Percentiles rank a stretch among this genome's conserved stretches.
phyloP scores from a whole-genome alignment of 2,329 filamentous ascomycete genomes.

The Penicillium sp. region DNA sequence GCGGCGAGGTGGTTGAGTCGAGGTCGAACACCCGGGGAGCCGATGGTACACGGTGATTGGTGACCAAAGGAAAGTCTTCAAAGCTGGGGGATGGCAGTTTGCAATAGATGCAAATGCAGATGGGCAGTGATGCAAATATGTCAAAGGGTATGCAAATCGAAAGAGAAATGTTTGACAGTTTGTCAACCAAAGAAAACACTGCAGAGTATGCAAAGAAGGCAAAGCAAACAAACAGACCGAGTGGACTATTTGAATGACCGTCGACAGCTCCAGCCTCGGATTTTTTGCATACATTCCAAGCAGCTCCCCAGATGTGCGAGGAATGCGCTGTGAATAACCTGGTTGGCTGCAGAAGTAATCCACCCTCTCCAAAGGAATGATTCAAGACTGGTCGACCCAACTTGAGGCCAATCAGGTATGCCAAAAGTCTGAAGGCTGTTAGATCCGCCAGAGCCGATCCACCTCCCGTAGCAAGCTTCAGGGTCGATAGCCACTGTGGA shows the following conservation, averaged over 20 bases:
- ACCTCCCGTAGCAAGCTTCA: slow-evolving; percentile 23
- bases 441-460: slow-evolving; percentile 28
- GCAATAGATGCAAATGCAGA: slow-evolving; percentile 18
- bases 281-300: slow-evolving; percentile 42
- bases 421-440: slow-evolving; percentile 25
- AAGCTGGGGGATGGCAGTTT: slow-evolving; percentile 26
- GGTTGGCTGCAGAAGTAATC: slow-evolving; percentile 24
- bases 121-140: no score
- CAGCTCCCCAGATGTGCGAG: slow-evolving; percentile 35
- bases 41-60: slow-evolving; percentile 37
- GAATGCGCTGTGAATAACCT: slow-evolving; percentile 36
- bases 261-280: slow-evolving; percentile 38
- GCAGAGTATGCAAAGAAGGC: slow-evolving; percentile 47
- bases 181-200: slow-evolving; percentile 45
- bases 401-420: slow-evolving; percentile 30
- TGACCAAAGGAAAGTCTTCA: slow-evolving; percentile 21
- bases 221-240: slow-evolving; percentile 49
- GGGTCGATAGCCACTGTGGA: slow-evolving; percentile 36
- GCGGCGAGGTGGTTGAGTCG: slow-evolving; percentile 31
- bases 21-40: slow-evolving; percentile 23
- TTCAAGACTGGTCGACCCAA: slow-evolving; percentile 18
- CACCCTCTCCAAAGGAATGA: slow-evolving; percentile 30
- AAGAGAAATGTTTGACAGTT: slow-evolving; percentile 38
- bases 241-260: slow-evolving; percentile 43
- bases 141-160: slow-evolving; percentile 24